Conservation (phyloP, 139 green algal genomes). For the Auxenochlorella protothecoides region DNA sequence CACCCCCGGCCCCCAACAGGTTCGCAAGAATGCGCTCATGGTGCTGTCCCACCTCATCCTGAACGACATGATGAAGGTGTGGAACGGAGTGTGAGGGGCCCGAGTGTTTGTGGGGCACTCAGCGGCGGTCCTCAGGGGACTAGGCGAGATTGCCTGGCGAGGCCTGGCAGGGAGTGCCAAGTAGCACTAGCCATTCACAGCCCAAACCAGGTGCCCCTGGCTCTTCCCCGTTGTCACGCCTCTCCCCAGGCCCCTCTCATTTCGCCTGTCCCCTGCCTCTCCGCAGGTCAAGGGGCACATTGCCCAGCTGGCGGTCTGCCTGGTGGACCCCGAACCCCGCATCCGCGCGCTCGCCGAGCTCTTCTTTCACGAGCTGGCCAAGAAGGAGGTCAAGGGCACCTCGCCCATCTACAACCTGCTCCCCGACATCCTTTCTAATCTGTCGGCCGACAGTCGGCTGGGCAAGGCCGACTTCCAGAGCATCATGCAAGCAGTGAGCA, state of each 20-base stretch:
- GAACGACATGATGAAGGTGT: slow-evolving; percentile 93
- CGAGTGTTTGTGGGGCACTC: no score
- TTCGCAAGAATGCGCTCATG: slow-evolving; percentile 69
- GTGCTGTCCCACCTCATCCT: slow-evolving; percentile 91
- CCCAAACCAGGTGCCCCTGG: no score
- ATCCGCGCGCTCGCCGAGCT: slow-evolving; percentile 46
- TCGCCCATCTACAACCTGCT: slow-evolving; percentile 89
- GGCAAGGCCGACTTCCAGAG: slow-evolving; percentile 34
- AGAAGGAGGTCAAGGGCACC: slow-evolving; percentile 56
- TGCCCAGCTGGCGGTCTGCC: slow-evolving; percentile 59
- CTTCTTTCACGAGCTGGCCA: slow-evolving; percentile 76
- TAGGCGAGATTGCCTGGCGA: no score
- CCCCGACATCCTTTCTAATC: slow-evolving; percentile 75
- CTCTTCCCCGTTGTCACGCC: no score
- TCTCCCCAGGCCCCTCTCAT: neutral
- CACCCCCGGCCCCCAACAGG: slow-evolving; percentile 13
- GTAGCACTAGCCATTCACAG: no score
- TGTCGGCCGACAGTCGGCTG: slow-evolving; percentile 43
- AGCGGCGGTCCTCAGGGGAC: no score
- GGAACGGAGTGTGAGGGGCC: neutral
- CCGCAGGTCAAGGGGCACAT: slow-evolving; percentile 71
- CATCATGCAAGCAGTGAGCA: slow-evolving; percentile 45
- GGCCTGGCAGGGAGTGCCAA: no score
- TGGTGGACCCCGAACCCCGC: slow-evolving; percentile 51
- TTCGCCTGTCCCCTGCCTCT: neutral